Percentiles rank a stretch among this genome's conserved stretches.
Conservation (phyloP, 805 yeast genomes). For the Metschnikowia gruessii region DNA sequence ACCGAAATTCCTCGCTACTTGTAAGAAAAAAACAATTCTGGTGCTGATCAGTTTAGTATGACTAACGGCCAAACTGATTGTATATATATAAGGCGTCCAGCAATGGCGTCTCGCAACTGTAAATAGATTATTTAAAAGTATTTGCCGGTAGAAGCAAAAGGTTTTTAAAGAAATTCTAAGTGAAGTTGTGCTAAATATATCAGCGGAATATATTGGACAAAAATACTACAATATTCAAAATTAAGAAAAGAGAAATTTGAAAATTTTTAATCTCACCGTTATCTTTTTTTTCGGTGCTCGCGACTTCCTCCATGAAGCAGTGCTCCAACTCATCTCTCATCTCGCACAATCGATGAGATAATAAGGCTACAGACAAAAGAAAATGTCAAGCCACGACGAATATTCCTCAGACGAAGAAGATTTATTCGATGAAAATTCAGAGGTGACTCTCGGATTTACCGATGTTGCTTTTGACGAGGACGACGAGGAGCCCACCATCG, state of each 20-base stretch:
- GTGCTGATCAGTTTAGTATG: neutral
- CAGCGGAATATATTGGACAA: too few species aligned
- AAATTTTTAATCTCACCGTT: too few species aligned
- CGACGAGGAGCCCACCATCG: slow-evolving; percentile 35
- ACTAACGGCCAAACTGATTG: neutral
- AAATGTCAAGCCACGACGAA: slow-evolving; percentile 42
- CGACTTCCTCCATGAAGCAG: neutral
- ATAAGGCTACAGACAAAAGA: neutral
- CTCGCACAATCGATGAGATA: neutral
- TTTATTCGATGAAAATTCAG: slow-evolving; percentile 29
- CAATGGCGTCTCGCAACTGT: neutral
- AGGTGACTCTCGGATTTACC: slow-evolving; percentile 59
- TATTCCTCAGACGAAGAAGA: slow-evolving; percentile 55
- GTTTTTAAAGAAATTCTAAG: too few species aligned
- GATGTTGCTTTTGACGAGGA: slow-evolving; percentile 54
- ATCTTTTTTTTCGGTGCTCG: neutral
- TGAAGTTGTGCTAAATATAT: too few species aligned
- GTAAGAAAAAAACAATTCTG: slow-evolving; percentile 15
- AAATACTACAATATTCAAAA: too few species aligned
- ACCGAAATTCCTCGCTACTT: slow-evolving; percentile 40
- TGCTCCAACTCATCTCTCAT: neutral
- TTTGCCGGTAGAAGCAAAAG: neutral
- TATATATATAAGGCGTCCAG: neutral
- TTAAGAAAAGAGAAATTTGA: too few species aligned
- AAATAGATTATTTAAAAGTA: neutral